Evolutionary conservation across 139 green algal genomes (phyloP), one percentile per base, ranked within the genome.

Genomic region (Gonium pectorale): DNA sequence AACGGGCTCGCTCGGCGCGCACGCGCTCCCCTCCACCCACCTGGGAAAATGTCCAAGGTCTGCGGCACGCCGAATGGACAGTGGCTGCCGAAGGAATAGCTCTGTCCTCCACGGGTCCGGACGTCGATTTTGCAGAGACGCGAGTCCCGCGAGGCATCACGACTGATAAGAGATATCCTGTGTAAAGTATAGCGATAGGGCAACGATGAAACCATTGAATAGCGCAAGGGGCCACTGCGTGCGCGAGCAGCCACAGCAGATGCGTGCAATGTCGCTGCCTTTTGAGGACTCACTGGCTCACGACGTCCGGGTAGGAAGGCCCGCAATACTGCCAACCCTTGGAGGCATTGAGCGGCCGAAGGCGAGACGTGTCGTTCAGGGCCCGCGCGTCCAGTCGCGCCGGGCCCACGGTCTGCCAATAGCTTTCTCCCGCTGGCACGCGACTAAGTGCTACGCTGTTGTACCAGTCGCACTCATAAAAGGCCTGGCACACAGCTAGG

Each of bases 121-220:
- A 78, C 31, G n/a, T 78, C 68, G 8, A 78, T 17, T 21, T 78
- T 78, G 68, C 68, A 78, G 8, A 78, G 43, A 2, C 68, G 68
- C 9, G 43, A 43, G 33, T 78, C 27, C 3, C 38, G n/a, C 5
- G 9, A 3, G 17, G 68, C 43, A 15, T 78, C 68, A 5, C 40
- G n/a, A 5, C 29, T 43, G 3, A 63, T 37, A 33, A 60, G 37
- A 27, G 43, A 78, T 43, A 63, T 78, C 29, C 44, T 63, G 66
- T 49, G 66, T 33, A 37, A 19, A 46, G 9, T 5, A 51, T 51
- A 27, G 11, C 4, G 3, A 24, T 49, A 22, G 19, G 22, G 35
- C 37, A 72, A 31, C 19, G 3, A n/a, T n/a, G 38, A 11, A 46
- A 31, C 21, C 4, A 31, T 22, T 51, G 51, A 9, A 8, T 31